Evolutionary conservation across 2,329 filamentous ascomycete species (phyloP), one percentile per base, ranked within the genome.

Genomic region (Passalora sequoiae): DNA sequence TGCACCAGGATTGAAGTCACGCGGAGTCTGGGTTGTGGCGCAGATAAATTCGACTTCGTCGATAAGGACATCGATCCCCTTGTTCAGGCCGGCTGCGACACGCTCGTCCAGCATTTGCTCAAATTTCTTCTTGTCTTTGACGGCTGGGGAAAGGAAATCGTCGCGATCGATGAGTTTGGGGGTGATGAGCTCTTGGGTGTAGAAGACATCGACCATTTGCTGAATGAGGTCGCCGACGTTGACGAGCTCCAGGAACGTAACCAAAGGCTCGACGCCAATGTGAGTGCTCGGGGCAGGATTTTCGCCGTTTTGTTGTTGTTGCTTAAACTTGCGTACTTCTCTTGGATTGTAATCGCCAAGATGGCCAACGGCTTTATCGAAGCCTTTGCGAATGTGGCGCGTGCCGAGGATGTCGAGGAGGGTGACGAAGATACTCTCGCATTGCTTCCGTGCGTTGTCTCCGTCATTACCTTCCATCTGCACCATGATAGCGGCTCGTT

Each of bases 151-250:
- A 36, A 98, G 74, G 60, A 98, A 98, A 67, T 98, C 92, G 62
- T 94, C 94, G 31, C 86, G 82, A 62, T 97, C 91, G 1, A 85
- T 85, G 40, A 98, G 81, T 58, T 86, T 86, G 10, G 85, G 79
- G 1, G 80, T 78, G 4, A 89, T 81, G 20, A 98, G 77, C 68
- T 98, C 92, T 68, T 97, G 92, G 62, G 94, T 86, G 67, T 94
- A 98, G 63, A 98, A 98, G 24, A 98, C 89, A 62, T 98, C 92
- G 46, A 98, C 81, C 92, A 98, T 98, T 65, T 98, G 92, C 47
- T 94, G 88, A 57, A 98, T 98, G 45, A 98, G 75, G 64, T 98
- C 92, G 46, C 92, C 92, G 1, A 98, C 91, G 61, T 98, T 98
- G 64, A 98, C 92, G 20, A 98, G 78, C 68, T 98, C 92, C 49